phyloP scores from a whole-genome alignment of 1,284 basidiomycete species.

The Agroathelia rolfsii region DNA sequence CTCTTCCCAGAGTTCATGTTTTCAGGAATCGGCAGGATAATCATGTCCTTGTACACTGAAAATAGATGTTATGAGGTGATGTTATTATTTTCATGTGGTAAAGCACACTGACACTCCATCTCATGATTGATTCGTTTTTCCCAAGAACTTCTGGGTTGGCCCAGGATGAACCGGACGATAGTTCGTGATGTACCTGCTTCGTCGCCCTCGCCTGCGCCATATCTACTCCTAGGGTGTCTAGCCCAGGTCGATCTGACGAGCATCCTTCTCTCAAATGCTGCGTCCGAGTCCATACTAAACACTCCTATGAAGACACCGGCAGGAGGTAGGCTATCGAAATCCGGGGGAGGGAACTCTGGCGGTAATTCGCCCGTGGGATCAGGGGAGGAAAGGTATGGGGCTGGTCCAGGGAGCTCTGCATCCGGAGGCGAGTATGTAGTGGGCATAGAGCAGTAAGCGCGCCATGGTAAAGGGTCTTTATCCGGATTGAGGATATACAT shows the following conservation, averaged over 20 bases:
- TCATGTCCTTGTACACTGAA: constrained; percentile 80
- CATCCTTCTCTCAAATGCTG: constrained; percentile 80
- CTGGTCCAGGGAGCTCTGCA: constrained; percentile 25
- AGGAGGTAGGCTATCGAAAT: constrained; percentile 73
- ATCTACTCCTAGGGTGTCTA: constrained; percentile 68
- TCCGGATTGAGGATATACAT: constrained; percentile 94
- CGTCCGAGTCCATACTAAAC: constrained; percentile 84
- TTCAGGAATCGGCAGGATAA: constrained; percentile 77
- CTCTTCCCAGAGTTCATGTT: constrained; percentile 93
- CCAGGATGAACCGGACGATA: constrained; percentile 86
- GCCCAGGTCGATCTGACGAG: constrained; percentile 88
- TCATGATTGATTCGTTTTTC: constrained; percentile 78
- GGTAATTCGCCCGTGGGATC: constrained; percentile 20
- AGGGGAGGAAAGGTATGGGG: constrained; percentile 29
- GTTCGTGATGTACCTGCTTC: constrained; percentile 81
- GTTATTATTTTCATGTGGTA: constrained; percentile 1
- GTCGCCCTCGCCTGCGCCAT: constrained; percentile 61
- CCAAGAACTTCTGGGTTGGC: constrained; percentile 74
- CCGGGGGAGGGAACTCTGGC: constrained; percentile 47
- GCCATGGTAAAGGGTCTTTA: constrained; percentile 91
- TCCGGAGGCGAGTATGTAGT: constrained; percentile 35
- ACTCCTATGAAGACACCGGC: constrained; percentile 87
- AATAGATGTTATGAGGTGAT: constrained; percentile 7
- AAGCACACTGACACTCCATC: constrained; percentile 70
- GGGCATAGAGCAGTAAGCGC: constrained; percentile 77